These are phyloP conservation scores for Parascedosporium putredinis DNA, from an alignment of 2,329 filamentous ascomycete species.

Conservation along the genomic window DNA sequence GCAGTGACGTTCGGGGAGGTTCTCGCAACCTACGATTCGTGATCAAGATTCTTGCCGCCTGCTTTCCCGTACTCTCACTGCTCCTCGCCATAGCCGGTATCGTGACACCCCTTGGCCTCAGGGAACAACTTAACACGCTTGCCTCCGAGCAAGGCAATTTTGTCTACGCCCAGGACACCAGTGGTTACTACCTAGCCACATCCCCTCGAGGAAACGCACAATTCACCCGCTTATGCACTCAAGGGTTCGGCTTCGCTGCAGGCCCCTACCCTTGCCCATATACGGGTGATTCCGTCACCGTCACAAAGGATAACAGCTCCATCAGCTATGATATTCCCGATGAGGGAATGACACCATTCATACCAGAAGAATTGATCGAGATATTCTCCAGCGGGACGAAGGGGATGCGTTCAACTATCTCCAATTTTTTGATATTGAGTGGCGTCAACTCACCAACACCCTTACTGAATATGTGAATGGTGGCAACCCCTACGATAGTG, in stretches of 20 bases:
- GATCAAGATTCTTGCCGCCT: slow-evolving; percentile 11
- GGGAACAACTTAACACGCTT: slow-evolving; percentile 19
- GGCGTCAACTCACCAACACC: slow-evolving; percentile 13
- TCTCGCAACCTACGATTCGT: slow-evolving; percentile 16
- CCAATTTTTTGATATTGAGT: slow-evolving; percentile 33
- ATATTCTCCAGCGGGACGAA: slow-evolving; percentile 26
- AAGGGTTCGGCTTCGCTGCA: slow-evolving; percentile 11
- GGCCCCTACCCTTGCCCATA: slow-evolving; percentile 17
- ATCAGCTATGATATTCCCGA: slow-evolving; percentile 12
- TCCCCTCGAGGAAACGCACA: slow-evolving; percentile 20
- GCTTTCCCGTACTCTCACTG: slow-evolving; percentile 18
- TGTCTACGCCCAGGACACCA: slow-evolving; percentile 24
- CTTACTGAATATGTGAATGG: slow-evolving; percentile 18
- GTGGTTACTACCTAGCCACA: slow-evolving; percentile 28
- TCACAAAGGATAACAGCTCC: slow-evolving; percentile 15
- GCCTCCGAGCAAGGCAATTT: slow-evolving; percentile 16
- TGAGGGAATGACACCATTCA: slow-evolving; percentile 12
- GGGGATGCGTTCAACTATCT: slow-evolving; percentile 20
- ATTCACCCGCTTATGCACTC: slow-evolving; percentile 7
- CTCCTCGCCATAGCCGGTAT: slow-evolving; percentile 30
- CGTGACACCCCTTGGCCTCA: slow-evolving; percentile 34
- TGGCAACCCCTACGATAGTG: slow-evolving; percentile 19
- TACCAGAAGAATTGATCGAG: slow-evolving; percentile 23
- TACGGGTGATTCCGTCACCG: slow-evolving; percentile 10
- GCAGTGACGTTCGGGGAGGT: slow-evolving; percentile 22